A percentile compares a stretch with the other conserved stretches of the same genome.
Conservation (phyloP, 1,284 basidiomycete species). For the Phellinidium pouzarii region DNA sequence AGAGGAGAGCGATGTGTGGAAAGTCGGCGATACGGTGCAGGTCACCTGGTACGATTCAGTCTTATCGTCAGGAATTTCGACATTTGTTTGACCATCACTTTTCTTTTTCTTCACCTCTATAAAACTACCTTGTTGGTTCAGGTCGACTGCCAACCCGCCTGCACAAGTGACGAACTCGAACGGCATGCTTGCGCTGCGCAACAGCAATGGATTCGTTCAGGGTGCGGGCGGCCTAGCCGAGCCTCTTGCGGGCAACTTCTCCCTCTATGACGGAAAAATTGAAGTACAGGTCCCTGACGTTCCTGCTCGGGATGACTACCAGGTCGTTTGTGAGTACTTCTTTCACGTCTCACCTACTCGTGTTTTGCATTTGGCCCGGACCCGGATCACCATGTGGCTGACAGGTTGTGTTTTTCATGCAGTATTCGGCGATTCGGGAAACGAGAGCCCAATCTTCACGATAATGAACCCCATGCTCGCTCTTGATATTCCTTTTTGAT, state of each 20-base stretch:
- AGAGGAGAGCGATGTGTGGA: slow-evolving; percentile 33
- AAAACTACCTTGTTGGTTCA: slow-evolving; percentile 18
- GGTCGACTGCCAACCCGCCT: slow-evolving; percentile 37
- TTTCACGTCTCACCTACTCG: neutral
- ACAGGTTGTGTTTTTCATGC: neutral
- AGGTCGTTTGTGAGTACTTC: slow-evolving; percentile 35
- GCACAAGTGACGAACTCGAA: slow-evolving; percentile 40
- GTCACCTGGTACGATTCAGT: slow-evolving; percentile 38
- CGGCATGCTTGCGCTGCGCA: slow-evolving; percentile 30
- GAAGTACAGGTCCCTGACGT: slow-evolving; percentile 35
- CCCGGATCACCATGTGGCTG: slow-evolving; percentile 1
- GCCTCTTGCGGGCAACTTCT: slow-evolving; percentile 35
- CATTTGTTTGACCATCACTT: neutral
- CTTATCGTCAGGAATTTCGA: neutral
- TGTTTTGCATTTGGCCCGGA: neutral
- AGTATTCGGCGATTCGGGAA: slow-evolving; percentile 50
- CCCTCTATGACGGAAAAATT: slow-evolving; percentile 33
- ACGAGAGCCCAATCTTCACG: slow-evolving; percentile 34
- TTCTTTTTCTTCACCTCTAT: neutral
- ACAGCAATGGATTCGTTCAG: slow-evolving; percentile 9
- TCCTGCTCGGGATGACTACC: slow-evolving; percentile 30
- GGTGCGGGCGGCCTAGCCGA: slow-evolving; percentile 23
- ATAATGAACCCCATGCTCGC: slow-evolving; percentile 25
- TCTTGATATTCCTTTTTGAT: neutral
- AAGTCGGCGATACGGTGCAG: slow-evolving; percentile 32